Base-by-base conservation (phyloP, 192 early-diverging fungal genomes). In the Linnemannia hyalina region DNA sequence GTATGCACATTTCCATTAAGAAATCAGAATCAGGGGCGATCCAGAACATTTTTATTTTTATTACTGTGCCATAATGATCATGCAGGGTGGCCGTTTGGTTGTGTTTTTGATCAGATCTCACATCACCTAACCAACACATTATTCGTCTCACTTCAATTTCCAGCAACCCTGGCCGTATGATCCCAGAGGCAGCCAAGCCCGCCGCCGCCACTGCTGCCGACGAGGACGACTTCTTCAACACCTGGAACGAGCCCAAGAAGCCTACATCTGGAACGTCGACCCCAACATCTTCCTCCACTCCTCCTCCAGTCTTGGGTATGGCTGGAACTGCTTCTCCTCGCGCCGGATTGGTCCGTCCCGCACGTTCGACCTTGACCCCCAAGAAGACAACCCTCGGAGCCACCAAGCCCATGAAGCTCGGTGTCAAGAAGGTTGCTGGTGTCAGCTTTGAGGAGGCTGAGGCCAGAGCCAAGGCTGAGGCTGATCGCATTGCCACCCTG, bases 401-500 rank as follows among this genome's bases (percentile, higher is more conserved):
- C 36, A 95, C 96, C 73, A 99, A 96, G 80, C 77, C 91, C 55
- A 95, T 93, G 88, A 95, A 95, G 76, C 90, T 98, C 5, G 98
- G 98, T 35, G 97, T 97, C 36, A 98, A 98, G 80, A 98, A 96
- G 82, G 94, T 96, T 22, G 89, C 91, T 5, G 94, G 91, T 26
- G 89, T 95, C 80, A 96, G 96, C 88, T 99, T 99, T 93, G 98
- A 98, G 75, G 96, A 97, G 82, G 97, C 95, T 2, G 97, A 96
- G 72, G 94, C 96, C 29, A 92, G 93, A 44, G 98, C 97, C 23
- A 96, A 96, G 82, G 95, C 96, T 78, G 96, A 96, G 46, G 94
- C 91, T 74, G 95, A 97, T n/a, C 91, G 93, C 40, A 80, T 90
- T 35, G 76, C 85, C 68, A 73, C 80, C 11, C 73, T 83, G 42